Conservation (phyloP, 768 basidiomycete genomes). For the Mycena olivaceomarginata region DNA sequence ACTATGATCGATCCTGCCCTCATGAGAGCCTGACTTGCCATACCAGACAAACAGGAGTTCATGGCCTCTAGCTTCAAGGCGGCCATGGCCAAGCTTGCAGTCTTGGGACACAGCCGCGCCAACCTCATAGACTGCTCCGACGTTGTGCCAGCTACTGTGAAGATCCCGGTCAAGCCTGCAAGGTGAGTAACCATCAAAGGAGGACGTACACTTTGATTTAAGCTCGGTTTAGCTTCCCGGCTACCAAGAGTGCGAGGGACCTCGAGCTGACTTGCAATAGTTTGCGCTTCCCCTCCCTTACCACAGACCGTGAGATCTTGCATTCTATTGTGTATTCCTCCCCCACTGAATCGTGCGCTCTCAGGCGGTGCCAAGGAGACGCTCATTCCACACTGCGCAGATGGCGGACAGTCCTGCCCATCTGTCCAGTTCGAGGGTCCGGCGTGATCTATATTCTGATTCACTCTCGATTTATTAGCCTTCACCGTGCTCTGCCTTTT, state of each 20-base stretch:
- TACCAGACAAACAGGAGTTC: slow-evolving; percentile 10
- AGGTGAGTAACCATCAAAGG: background rate
- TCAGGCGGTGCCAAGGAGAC: slow-evolving; percentile 15
- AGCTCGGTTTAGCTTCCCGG: slow-evolving; percentile 10
- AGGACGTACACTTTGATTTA: background rate
- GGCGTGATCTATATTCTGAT: background rate
- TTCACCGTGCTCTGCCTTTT: too few species aligned
- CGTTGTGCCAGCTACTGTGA: slow-evolving; percentile 16
- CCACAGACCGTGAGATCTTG: background rate
- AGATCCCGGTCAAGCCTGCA: slow-evolving; percentile 8
- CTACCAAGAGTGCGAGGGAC: slow-evolving; percentile 16
- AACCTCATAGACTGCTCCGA: slow-evolving; percentile 27
- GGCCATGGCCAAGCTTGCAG: slow-evolving; percentile 26
- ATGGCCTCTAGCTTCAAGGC: slow-evolving; percentile 20
- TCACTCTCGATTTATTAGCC: too few species aligned
- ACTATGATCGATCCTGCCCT: background rate
- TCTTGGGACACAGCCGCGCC: slow-evolving; percentile 5
- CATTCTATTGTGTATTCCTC: background rate
- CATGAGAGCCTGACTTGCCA: background rate
- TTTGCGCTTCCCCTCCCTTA: slow-evolving; percentile 12
- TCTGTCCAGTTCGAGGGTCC: slow-evolving; percentile 13
- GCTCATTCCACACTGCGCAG: slow-evolving; percentile 22
- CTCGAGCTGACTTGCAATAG: slow-evolving; percentile 18
- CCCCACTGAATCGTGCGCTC: background rate
- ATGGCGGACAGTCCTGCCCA: slow-evolving; percentile 14